Evolutionary conservation across 345 rosid species (phyloP).

Genomic region (Eucalyptus grandis): DNA sequence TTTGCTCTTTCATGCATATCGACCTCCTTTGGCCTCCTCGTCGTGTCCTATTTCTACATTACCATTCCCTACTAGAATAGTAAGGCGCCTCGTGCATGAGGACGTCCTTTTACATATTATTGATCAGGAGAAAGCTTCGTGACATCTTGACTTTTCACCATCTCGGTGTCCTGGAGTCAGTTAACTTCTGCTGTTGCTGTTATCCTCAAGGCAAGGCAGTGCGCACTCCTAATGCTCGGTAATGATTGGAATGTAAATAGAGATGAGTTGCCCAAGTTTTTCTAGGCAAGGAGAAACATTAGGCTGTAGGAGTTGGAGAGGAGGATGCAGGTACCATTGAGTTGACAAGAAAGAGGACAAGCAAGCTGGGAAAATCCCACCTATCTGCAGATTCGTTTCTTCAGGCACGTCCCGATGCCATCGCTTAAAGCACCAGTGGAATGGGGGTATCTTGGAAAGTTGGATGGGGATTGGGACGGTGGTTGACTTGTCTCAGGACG

Average conservation of each 20-base stretch:
- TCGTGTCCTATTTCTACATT: not conserved
- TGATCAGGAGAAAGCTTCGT: not conserved
- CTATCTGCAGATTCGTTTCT: not conserved
- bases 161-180: not conserved
- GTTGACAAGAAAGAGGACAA: not conserved
- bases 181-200: not conserved
- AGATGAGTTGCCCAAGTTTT: not conserved
- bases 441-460: not conserved
- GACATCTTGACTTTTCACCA: not conserved
- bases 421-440: not conserved
- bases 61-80: not conserved
- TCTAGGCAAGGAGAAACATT: not conserved
- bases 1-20: not conserved
- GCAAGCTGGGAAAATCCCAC: not conserved
- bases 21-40: not conserved
- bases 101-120: not conserved
- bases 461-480: not conserved
- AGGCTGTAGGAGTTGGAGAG: not conserved
- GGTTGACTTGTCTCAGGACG: not conserved
- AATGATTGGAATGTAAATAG: not conserved
- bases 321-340: not conserved
- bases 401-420: not conserved
- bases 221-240: not conserved
- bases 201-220: not conserved
- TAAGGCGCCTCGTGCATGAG: not conserved